A percentile compares a stretch with the other conserved stretches of the same genome.
phyloP scores from a whole-genome alignment of 1,284 basidiomycete species.

The Tilletia horrida region DNA sequence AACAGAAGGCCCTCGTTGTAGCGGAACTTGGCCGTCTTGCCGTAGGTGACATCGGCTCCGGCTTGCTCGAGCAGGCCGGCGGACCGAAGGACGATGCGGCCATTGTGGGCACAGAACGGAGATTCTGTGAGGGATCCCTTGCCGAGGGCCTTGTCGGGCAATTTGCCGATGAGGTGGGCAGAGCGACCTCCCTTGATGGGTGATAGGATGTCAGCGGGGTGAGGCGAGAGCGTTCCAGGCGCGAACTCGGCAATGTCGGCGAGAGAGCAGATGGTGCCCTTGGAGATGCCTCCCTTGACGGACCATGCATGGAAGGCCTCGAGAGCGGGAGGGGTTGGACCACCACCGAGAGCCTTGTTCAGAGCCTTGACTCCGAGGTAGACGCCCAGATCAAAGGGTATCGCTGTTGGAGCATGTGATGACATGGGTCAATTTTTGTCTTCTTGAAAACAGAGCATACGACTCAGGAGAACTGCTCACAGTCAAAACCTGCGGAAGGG shows the following conservation, averaged over 20 bases:
- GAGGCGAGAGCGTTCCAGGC: neutral
- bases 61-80: constrained; percentile 67
- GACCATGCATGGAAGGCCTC: constrained; percentile 53
- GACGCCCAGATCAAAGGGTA: constrained; percentile 62
- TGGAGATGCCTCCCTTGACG: constrained; percentile 9
- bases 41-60: constrained; percentile 60
- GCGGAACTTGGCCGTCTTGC: constrained; percentile 58
- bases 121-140: neutral
- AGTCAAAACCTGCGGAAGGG: constrained; percentile 70
- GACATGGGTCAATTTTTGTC: no score
- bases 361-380: constrained; percentile 63
- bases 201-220: constrained; percentile 9
- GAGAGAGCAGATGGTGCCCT: constrained; percentile 6
- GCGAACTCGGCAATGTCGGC: constrained; percentile 16
- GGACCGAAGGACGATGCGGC: constrained; percentile 70
- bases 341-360: constrained; percentile 56
- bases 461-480: constrained; percentile 49
- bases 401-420: constrained; percentile 60
- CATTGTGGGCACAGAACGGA: constrained; percentile 66
- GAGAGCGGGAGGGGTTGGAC: constrained; percentile 57
- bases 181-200: constrained; percentile 11
- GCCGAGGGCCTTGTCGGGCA: neutral
- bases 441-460: no score
- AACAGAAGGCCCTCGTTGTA: constrained; percentile 70
- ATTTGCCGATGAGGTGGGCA: neutral